Percentiles rank a stretch among this genome's conserved stretches.
phyloP scores from a whole-genome alignment of 768 basidiomycete genomes.

The Lyophyllum semitale region DNA sequence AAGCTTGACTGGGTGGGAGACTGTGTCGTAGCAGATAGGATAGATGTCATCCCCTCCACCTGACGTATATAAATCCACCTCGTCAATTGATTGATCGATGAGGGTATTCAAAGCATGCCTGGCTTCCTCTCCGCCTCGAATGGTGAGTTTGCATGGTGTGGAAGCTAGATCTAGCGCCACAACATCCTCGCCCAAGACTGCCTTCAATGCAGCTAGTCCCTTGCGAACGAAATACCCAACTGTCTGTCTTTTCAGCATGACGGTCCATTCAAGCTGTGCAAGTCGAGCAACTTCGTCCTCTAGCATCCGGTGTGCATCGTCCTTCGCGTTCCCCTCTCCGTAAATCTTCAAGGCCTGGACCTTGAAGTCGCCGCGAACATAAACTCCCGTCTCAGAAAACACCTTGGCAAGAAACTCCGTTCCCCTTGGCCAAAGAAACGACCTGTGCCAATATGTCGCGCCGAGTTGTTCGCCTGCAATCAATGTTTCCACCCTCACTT shows the following conservation, averaged over 20 bases:
- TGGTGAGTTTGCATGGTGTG: constrained; percentile 39
- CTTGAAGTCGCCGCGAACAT: constrained; percentile 48
- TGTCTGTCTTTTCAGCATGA: constrained; percentile 36
- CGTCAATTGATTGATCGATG: constrained; percentile 40
- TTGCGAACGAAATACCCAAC: constrained; percentile 52
- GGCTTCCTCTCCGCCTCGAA: constrained; percentile 60
- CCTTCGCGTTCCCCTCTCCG: constrained; percentile 40
- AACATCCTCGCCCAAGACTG: constrained; percentile 54
- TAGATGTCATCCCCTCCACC: constrained; percentile 31
- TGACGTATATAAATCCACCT: background rate
- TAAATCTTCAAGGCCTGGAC: constrained; percentile 46
- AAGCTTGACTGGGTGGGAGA: constrained; percentile 40
- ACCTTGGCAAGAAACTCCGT: constrained; percentile 37
- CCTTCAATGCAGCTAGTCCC: constrained; percentile 51
- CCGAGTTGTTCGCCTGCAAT: constrained; percentile 50
- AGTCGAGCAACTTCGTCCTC: constrained; percentile 48
- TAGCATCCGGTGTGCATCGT: constrained; percentile 46
- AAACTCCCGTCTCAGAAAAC: constrained; percentile 37
- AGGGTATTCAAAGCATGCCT: constrained; percentile 45
- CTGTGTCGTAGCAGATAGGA: constrained; percentile 55
- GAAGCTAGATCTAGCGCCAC: constrained; percentile 45
- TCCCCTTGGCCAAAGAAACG: constrained; percentile 30
- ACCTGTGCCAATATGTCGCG: constrained; percentile 49
- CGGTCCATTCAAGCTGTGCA: constrained; percentile 40
- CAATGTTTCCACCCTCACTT: constrained; percentile 60